phyloP scores from a whole-genome alignment of 768 basidiomycete species.

The Tulasnella sp. region DNA sequence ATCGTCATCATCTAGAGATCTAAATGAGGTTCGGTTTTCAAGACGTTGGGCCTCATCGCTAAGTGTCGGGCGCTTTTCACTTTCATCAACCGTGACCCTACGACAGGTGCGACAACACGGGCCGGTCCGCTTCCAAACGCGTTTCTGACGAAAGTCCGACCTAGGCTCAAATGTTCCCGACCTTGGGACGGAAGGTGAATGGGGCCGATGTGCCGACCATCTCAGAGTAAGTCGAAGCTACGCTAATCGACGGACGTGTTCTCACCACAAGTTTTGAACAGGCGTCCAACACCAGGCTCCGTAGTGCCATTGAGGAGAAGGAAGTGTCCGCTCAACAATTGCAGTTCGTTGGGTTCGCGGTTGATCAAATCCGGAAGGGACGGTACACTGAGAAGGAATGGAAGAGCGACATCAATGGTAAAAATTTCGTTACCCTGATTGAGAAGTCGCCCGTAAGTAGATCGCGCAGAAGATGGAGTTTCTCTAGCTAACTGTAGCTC shows the following conservation, averaged over 20 bases:
- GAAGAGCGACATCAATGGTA: background rate
- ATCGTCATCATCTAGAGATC: background rate
- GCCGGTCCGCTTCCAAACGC: background rate
- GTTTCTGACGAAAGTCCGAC: background rate
- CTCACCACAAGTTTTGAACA: background rate
- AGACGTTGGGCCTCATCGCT: background rate
- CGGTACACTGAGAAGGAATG: background rate
- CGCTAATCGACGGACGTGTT: background rate
- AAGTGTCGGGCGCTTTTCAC: background rate
- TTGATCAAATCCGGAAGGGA: background rate
- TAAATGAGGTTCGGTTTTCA: background rate
- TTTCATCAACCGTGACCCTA: background rate
- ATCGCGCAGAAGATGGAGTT: background rate
- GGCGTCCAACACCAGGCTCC: background rate
- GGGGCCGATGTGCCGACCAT: background rate
- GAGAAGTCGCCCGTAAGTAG: background rate
- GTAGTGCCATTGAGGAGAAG: background rate
- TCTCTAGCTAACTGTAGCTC: background rate
- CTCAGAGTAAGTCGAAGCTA: background rate
- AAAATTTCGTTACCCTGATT: background rate
- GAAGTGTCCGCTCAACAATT: background rate
- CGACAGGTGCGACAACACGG: background rate
- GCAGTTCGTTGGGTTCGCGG: background rate
- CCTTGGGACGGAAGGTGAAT: background rate
- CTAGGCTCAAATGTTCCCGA: background rate